A percentile compares a stretch with the other conserved stretches of the same genome.
These are phyloP conservation scores for Centrapalus pauciflorus DNA, from an alignment of 129 eudicot genomes.

Conservation along the genomic window DNA sequence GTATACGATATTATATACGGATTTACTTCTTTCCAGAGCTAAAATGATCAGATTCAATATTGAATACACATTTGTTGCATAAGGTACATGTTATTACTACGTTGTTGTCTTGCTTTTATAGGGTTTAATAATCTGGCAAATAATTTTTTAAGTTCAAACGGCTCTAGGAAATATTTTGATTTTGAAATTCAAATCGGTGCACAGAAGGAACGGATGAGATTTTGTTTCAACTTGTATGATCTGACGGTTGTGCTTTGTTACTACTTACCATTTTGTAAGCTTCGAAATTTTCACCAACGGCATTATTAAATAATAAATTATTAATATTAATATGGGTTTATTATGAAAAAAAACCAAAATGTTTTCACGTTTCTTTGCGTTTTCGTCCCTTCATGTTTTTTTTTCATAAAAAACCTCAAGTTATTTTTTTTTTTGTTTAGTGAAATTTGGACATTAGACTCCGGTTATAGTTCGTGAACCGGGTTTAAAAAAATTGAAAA, in stretches of 20 bases:
- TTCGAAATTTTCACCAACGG: neutral
- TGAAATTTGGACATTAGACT: too few species aligned
- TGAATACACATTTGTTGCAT: neutral
- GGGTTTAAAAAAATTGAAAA: too few species aligned
- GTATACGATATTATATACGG: neutral
- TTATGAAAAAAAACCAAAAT: too few species aligned
- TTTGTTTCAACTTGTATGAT: slow-evolving; percentile 7
- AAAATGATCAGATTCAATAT: too few species aligned
- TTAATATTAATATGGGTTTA: too few species aligned
- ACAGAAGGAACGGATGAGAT: neutral
- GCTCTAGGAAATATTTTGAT: neutral
- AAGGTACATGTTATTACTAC: neutral
- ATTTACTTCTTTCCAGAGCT: neutral
- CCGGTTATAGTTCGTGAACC: too few species aligned
- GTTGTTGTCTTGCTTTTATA: neutral
- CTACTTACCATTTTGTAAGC: too few species aligned
- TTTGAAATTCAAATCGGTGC: slow-evolving; percentile 14
- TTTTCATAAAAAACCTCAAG: too few species aligned
- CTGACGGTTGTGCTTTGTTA: slow-evolving; percentile 8
- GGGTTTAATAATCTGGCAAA: neutral
- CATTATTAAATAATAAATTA: neutral
- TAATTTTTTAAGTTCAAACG: neutral
- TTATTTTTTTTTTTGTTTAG: too few species aligned
- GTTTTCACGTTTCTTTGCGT: too few species aligned
- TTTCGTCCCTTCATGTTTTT: too few species aligned